phyloP scores from a whole-genome alignment of 371 early-diverging fungal genomes.

The Mucor circinelloides region DNA sequence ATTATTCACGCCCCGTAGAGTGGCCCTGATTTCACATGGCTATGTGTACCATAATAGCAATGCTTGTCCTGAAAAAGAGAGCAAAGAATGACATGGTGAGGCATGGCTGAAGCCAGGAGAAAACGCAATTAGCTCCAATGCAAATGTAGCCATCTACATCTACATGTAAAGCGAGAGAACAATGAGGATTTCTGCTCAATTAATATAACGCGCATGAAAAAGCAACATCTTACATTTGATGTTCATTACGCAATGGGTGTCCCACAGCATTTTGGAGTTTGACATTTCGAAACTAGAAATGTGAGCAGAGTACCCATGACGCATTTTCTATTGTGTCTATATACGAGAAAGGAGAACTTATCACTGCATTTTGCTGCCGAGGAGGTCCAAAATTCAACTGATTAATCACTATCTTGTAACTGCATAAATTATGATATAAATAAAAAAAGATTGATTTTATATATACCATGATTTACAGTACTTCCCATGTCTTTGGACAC shows the following conservation, averaged over 20 bases:
- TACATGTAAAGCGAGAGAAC: background rate
- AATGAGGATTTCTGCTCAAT: background rate
- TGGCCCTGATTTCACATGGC: conserved; percentile 5
- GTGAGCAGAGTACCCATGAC: no score
- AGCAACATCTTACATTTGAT: background rate
- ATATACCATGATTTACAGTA: background rate
- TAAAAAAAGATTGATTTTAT: background rate
- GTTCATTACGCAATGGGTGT: background rate
- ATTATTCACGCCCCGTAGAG: background rate
- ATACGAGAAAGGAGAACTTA: background rate
- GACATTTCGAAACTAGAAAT: no score
- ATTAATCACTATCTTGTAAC: background rate
- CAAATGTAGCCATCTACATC: background rate
- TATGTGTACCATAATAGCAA: background rate
- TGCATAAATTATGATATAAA: background rate
- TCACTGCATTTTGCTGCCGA: background rate
- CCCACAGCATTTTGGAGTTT: no score
- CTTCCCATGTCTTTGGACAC: background rate
- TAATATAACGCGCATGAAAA: background rate
- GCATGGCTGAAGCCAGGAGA: background rate
- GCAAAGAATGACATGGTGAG: background rate
- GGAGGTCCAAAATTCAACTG: background rate
- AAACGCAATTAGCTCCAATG: background rate
- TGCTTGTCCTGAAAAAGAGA: background rate
- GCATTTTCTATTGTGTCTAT: no score